Evolutionary conservation across 306 rosid species (phyloP), one percentile per base, ranked within the genome.

Genomic region (Mucuna pruriens): DNA sequence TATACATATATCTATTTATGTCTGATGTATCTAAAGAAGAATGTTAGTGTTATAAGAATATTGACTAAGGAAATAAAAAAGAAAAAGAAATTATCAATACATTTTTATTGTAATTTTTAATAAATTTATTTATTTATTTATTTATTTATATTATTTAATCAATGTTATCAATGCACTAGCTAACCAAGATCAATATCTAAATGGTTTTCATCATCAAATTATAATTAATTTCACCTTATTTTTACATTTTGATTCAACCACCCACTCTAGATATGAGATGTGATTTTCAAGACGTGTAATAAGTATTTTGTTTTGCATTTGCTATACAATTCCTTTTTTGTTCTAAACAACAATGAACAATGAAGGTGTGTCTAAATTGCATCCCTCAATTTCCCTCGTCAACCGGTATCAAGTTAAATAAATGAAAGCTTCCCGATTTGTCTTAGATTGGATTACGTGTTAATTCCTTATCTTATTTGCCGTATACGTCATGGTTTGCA

Each of bases 401-500:
- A 38, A 67, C 13, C 19, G 10, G 20, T 17, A 62, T 52, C 17
- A 39, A 74, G 55, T 33, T 11, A 71, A 71, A 63, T 15, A 71
- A 60, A 23, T 45, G 79, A 48, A 55, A 80, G 15, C 13, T 34
- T 60, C 15, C 17, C 31, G 29, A 12, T 62, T 44, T 36, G 8
- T 5, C 2, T 15, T 29, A 51, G 33, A 6, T 9, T 71, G 34
- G 17, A 71, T 66, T 66, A 8, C 2, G 17, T 46, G 23, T 46
- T 26, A 75, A 29, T 40, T 44, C 55, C 46, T 55, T 19, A 3
- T 22, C 20, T 69, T 66, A 54, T 82, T 67, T 82, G 85, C 81
- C 77, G 81, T 75, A 26, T 75, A 75, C 77, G 81, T 34, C 76
- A 82, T 65, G 80, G 80, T 79, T 54, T 42, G 69, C 19, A 69